Base-by-base conservation (phyloP, 257 asterid species). In the Przewalskia tangutica region DNA sequence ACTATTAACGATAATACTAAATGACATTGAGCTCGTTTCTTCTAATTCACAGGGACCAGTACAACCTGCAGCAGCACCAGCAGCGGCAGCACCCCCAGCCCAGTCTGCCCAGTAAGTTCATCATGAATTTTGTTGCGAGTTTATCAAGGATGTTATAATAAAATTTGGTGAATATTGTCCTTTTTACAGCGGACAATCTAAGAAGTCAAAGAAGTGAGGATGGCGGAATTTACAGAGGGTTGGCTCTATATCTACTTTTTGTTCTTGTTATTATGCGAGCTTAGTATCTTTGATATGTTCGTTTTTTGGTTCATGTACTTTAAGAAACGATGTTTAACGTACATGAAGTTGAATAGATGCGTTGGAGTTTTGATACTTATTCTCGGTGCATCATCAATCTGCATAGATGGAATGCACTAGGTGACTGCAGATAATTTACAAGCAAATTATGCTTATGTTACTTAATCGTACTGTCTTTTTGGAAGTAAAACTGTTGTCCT, bases 181-280 rank as follows among this genome's bases (percentile, higher is more conserved):
- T 81, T 38, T 60, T 54, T 85, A 68, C 90, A 95, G 98, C 92
- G 91, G 83, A 42, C 91, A 83, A 42, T 81, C 93, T 3, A 95
- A 91, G 88, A 95, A 95, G 84, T 32, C 97, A 0, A 94, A 91
- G 98, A 93, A 95, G 93, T 91, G 88, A 87, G 68, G 23, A 38
- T 18, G 56, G 11, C 10, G 53, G 78, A 58, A 60, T 60, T 32
- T 51, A 87, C 17, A 42, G 50, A 1, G 78, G 13, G 23, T 80
- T 77, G 80, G 86, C 54, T 38, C 34, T 6, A 32, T 83, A 20
- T 62, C 65, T 17, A 53, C n/a, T 81, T 82, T 40, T 80, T 82
- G 77, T 82, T 82, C 55, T 48, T 86, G 78, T 32, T 87, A 83
- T 84, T 82, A 80, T 68, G 60, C 77, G 70, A 70, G 77, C 77